Base-by-base conservation (phyloP, 2,329 filamentous ascomycete species). In the Capronia epimyces region DNA sequence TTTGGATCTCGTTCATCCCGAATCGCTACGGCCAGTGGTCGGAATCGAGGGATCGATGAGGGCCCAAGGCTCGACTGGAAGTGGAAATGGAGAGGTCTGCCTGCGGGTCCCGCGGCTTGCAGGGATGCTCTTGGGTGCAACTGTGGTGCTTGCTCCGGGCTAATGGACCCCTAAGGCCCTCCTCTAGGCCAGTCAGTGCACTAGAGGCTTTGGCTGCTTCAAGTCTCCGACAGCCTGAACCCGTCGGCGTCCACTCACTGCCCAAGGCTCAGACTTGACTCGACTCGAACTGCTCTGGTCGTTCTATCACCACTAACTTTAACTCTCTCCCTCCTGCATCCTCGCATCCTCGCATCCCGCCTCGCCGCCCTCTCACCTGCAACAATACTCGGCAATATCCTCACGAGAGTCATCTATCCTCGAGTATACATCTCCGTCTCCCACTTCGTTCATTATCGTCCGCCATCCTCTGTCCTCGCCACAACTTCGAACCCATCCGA, bases 361-460 rank as follows among this genome's bases (percentile, higher is more conserved):
- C 34, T 43, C 41, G 41, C 27, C 41, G 24, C 22, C 24, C 15
- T 29, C 24, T 27, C 29, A 3, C 21, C 13, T 43, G 3, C 41
- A n/a, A 27, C 41, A 13, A 43, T 27, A 43, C 27, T 13, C 41
- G 34, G 34, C 34, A 37, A 16, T 46, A 46, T 36, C 15, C n/a
- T 25, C 22, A 15, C 29, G 31, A 46, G 8, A 37, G 6, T n/a
- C n/a, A n/a, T n/a, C n/a, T n/a, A n/a, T n/a, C n/a, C n/a, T 22
- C 29, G 7, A 5, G 1, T 18, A 31, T 36, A 21, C n/a, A n/a
- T 18, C 25, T 13, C 18, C 25, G 25, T 20, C 3, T 34, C 36
- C 9, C 18, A 32, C 36, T 37, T 49, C 46, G 46, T 27, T 49
- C 46, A 42, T 39, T 43, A 42, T 5, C 21, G 8, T 32, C 31